Evolutionary conservation across 2,329 filamentous ascomycete genomes (phyloP).

Genomic region (Pleurostoma richardsiae): DNA sequence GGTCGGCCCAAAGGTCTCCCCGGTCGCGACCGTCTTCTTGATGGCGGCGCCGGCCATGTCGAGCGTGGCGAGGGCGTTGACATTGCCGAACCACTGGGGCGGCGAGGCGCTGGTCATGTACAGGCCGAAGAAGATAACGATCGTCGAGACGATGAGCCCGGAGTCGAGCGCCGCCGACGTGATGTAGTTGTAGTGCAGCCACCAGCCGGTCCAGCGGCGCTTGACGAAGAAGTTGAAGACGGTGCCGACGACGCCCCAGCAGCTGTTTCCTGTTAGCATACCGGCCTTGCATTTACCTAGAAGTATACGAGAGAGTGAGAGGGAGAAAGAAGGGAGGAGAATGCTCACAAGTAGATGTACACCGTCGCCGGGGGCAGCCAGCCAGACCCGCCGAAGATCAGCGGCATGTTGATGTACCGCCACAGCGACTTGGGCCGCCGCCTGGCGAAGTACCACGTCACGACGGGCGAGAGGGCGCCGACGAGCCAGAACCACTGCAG

Average conservation of each 20-base stretch:
- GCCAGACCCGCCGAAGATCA: conserved; percentile 62
- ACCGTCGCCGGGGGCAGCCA: conserved; percentile 65
- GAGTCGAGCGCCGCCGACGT: conserved; percentile 67
- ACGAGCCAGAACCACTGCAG: conserved; percentile 70
- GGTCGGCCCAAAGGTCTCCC: conserved; percentile 46
- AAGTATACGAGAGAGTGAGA: not conserved
- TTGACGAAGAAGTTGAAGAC: conserved; percentile 66
- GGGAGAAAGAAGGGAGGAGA: not conserved
- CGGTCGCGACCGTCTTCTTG: conserved; percentile 31
- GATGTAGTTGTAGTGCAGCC: conserved; percentile 75
- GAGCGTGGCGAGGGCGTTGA: conserved; percentile 37
- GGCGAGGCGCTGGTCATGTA: conserved; percentile 51
- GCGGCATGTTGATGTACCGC: conserved; percentile 62
- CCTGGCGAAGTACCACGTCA: conserved; percentile 59
- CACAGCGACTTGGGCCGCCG: conserved; percentile 55
- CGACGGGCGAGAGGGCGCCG: conserved; percentile 55
- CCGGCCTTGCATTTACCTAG: not conserved
- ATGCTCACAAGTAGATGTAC: conserved; percentile 54
- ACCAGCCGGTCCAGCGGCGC: conserved; percentile 64
- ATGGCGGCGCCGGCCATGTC: conserved; percentile 40
- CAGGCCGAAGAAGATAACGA: conserved; percentile 66
- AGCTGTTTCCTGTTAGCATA: conserved; percentile 16
- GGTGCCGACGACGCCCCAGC: conserved; percentile 63
- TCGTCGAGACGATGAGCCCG: conserved; percentile 59
- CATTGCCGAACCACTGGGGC: conserved; percentile 61